A percentile compares a stretch with the other conserved stretches of the same genome.
phyloP scores from a whole-genome alignment of 1,284 basidiomycete species.

The Sutorius eximius region DNA sequence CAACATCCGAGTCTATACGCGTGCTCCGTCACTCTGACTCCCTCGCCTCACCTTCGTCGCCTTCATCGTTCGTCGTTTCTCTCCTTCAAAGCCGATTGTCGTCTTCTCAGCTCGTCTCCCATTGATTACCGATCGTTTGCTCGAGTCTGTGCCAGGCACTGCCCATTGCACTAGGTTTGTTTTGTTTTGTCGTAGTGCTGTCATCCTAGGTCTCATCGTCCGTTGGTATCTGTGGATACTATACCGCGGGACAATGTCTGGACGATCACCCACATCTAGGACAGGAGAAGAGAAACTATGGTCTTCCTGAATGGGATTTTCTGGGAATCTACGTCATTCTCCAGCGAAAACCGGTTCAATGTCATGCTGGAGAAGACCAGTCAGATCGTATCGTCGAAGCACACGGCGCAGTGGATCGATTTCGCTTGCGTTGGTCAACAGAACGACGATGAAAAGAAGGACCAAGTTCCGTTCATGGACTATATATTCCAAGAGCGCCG shows the following conservation, averaged over 20 bases:
- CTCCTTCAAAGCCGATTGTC: no score
- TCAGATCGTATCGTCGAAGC: neutral
- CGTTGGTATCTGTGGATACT: no score
- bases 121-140: neutral
- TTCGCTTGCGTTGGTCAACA: neutral
- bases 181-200: neutral
- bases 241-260: neutral
- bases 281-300: neutral
- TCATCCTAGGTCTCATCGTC: neutral
- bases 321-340: neutral
- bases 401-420: neutral
- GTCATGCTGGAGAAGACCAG: neutral
- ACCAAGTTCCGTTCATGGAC: neutral
- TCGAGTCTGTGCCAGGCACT: no score
- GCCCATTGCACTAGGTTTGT: neutral
- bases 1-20: no score
- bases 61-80: neutral
- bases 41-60: no score
- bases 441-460: neutral
- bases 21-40: no score
- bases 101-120: neutral
- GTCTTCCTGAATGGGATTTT: neutral
- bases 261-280: neutral
- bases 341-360: neutral
- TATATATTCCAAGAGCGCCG: neutral